Evolutionary conservation across 805 yeast species (phyloP).

Genomic region (Candida verbasci): DNA sequence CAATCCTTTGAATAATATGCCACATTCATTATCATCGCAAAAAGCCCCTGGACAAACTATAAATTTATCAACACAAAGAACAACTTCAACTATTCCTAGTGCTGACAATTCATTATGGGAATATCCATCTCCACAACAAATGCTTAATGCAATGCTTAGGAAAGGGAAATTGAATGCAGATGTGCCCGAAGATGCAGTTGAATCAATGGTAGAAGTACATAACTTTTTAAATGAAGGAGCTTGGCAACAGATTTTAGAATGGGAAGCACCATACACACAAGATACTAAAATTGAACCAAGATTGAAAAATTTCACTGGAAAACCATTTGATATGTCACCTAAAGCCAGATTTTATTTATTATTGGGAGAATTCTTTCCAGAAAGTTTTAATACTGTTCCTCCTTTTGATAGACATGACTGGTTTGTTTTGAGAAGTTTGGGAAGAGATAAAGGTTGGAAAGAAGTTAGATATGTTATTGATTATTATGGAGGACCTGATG

Average conservation of each 20-base stretch:
- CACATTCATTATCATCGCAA: conserved; percentile 59
- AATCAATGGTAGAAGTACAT: conserved; percentile 94
- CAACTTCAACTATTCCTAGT: conserved; percentile 75
- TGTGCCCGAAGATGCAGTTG: conserved; percentile 93
- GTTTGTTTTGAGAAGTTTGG: conserved; percentile 77
- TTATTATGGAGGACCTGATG: conserved; percentile 94
- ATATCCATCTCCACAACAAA: conserved; percentile 98
- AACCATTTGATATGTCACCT: conserved; percentile 85
- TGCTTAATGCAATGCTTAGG: conserved; percentile 95
- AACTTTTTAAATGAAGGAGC: conserved; percentile 96
- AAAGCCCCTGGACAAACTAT: conserved; percentile 77
- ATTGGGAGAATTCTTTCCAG: conserved; percentile 69
- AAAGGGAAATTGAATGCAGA: conserved; percentile 89
- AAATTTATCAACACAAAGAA: conserved; percentile 76
- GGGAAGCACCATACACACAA: conserved; percentile 77
- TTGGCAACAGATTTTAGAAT: conserved; percentile 87
- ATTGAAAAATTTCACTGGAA: conserved; percentile 81
- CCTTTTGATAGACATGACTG: conserved; percentile 99
- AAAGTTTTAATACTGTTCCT: conserved; percentile 65
- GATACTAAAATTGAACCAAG: conserved; percentile 62
- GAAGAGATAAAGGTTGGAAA: conserved; percentile 47
- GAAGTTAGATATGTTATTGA: conserved; percentile 90
- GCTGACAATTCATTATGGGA: conserved; percentile 84
- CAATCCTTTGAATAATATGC: conserved; percentile 90
- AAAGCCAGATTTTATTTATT: conserved; percentile 68